Evolutionary conservation across 805 yeast genomes (phyloP), one percentile per base, ranked within the genome.

Genomic region (Cyberlindnera xishuangbannaensis): DNA sequence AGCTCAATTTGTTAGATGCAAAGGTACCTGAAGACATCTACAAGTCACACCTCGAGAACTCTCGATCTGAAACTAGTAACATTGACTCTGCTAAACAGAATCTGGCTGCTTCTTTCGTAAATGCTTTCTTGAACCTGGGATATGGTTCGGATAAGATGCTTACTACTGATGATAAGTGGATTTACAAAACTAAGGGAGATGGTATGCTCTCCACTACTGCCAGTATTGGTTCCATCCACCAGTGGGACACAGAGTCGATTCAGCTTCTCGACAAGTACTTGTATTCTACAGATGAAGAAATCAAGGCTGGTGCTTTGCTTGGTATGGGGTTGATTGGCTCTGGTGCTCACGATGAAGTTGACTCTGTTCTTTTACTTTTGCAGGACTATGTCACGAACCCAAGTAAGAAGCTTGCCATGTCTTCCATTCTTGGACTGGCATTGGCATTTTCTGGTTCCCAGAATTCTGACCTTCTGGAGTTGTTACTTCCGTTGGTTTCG

Each of bases 161-260:
- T 37, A 76, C 80, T 40, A 79, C 81, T 27, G 85, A 80, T 45
- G 90, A 83, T 41, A 71, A 74, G 41, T 90, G 96, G 94, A 83
- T 90, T 36, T 90, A 83, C 64, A 84, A 83, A 58, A 88, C 96
- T 3, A 85, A 85, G 56, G 95, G 87, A 29, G 74, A 76, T 34
- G 97, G 97, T 41, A 87, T 86, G 94, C 62, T 79, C 7, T 81
- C 95, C 7, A 78, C 97, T 3, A 84, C 95, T 15, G 97, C 97
- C 4, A 78, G 92, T 31, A 70, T 90, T 35, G 99, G 97, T 36
- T 70, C 94, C 6, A 71, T 92, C 43, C 78, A 79, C 55, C 86
- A 85, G 54, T 92, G 99, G 99, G 83, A 90, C 60, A 75, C 78
- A 49, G 90, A 83, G 47, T 97, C 97, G 43, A 71, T 92, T 44